These are phyloP conservation scores for Phyllosticta citriasiana DNA, from an alignment of 2,329 filamentous ascomycete species.

Conservation along the genomic window DNA sequence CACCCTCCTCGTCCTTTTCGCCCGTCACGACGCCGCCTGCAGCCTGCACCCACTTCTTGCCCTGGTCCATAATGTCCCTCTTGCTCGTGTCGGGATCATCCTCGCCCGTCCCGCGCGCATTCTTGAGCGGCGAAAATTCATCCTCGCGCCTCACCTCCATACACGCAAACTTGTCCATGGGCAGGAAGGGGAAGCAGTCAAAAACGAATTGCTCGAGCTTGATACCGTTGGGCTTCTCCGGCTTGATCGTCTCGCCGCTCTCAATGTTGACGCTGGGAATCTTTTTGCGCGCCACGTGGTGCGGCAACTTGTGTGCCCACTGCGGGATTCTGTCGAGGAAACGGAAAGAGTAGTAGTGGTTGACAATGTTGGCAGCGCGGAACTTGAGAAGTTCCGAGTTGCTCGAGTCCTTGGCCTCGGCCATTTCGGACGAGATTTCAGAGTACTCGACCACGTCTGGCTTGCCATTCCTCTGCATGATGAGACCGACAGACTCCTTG, in stretches of 20 bases:
- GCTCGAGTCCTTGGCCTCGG: conserved; percentile 76
- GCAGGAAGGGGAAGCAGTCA: conserved; percentile 86
- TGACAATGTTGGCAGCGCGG: conserved; percentile 97
- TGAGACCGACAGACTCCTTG: conserved; percentile 89
- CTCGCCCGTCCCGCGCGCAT: conserved; percentile 64
- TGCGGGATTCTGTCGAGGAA: conserved; percentile 86
- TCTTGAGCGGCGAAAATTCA: conserved; percentile 97
- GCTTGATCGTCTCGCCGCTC: conserved; percentile 74
- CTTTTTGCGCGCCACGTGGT: conserved; percentile 98
- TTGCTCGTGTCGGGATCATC: conserved; percentile 93
- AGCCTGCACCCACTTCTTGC: conserved; percentile 71
- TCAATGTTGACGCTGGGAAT: conserved; percentile 74
- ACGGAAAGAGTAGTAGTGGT: conserved; percentile 96
- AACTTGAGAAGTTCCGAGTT: conserved; percentile 80
- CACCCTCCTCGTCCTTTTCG: conserved; percentile 51
- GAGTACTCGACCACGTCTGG: conserved; percentile 98
- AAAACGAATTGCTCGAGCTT: conserved; percentile 99
- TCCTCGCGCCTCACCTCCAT: conserved; percentile 95
- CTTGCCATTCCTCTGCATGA: conserved; percentile 88
- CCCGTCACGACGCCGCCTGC: conserved; percentile 67
- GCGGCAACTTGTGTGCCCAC: conserved; percentile 78
- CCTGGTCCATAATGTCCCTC: conserved; percentile 81
- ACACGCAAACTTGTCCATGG: conserved; percentile 82
- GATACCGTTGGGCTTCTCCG: conserved; percentile 91
- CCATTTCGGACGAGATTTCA: conserved; percentile 83